Conservation (phyloP, 2,329 filamentous ascomycete species). For the Pyricularia sp. region DNA sequence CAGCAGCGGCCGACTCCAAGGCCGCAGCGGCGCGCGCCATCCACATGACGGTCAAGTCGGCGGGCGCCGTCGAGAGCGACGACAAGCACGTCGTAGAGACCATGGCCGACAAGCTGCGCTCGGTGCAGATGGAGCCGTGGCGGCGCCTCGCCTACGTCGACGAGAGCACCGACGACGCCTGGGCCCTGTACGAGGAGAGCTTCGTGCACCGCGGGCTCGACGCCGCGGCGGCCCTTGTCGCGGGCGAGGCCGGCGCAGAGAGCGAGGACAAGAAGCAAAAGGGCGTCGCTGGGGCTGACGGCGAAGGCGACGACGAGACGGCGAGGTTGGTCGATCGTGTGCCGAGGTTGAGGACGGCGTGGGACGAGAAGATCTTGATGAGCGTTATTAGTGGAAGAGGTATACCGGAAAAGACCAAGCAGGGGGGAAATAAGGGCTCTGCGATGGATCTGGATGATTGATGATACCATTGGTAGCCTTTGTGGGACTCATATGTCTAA, state of each 20-base stretch:
- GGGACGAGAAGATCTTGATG: slow-evolving; percentile 30
- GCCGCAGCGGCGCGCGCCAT: slow-evolving; percentile 55
- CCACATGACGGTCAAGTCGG: slow-evolving; percentile 75
- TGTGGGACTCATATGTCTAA: not conserved
- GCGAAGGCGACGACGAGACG: slow-evolving; percentile 7
- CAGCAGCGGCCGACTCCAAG: slow-evolving; percentile 21
- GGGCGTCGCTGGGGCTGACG: slow-evolving; percentile 6
- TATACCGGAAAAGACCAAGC: slow-evolving; percentile 6
- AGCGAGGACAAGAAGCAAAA: slow-evolving; percentile 15
- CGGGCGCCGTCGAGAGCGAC: slow-evolving; percentile 45
- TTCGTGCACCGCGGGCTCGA: slow-evolving; percentile 39
- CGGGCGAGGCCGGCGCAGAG: slow-evolving; percentile 9
- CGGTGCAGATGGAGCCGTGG: slow-evolving; percentile 76
- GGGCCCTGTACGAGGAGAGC: slow-evolving; percentile 60
- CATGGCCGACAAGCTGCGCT: slow-evolving; percentile 61
- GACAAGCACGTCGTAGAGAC: slow-evolving; percentile 51
- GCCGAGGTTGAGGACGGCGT: slow-evolving; percentile 24
- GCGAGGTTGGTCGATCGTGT: slow-evolving; percentile 23
- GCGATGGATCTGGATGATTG: slow-evolving; percentile 2
- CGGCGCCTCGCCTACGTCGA: slow-evolving; percentile 66
- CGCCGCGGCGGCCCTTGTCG: slow-evolving; percentile 3
- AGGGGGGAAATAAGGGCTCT: slow-evolving; percentile 14
- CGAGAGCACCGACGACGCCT: slow-evolving; percentile 64
- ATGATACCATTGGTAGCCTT: not conserved
- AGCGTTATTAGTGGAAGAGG: slow-evolving; percentile 26